Conservation (phyloP, 208 protist genomes). For the Trypanosoma grayi region DNA sequence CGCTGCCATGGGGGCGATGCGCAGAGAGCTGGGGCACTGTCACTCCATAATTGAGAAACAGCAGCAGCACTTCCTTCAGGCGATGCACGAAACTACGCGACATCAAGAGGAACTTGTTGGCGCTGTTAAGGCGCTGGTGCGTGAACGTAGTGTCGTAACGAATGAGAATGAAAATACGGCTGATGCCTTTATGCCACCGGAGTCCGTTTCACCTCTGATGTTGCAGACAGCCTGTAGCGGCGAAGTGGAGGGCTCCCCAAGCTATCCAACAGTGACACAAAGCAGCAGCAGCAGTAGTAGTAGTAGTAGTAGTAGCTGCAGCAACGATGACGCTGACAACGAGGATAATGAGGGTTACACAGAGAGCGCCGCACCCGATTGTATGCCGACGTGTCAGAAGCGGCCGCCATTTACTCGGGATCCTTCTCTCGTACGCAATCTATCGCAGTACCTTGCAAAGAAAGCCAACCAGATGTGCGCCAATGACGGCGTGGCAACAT, state of each 20-base stretch:
- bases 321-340: not conserved
- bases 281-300: too few relatives aligned
- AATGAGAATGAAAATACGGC: not conserved
- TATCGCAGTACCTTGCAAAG: constrained; percentile 1
- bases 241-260: too few relatives aligned
- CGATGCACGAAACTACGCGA: not conserved
- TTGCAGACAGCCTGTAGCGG: too few relatives aligned
- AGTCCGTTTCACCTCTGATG: not conserved
- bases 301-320: too few relatives aligned
- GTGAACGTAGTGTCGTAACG: not conserved
- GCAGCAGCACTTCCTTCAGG: not conserved
- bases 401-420: not conserved
- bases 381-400: not conserved
- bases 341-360: not conserved
- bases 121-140: not conserved
- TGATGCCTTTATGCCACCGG: not conserved
- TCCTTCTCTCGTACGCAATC: not conserved
- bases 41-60: not conserved
- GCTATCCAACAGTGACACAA: too few relatives aligned
- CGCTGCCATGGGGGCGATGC: not conserved
- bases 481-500: not conserved
- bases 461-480: not conserved
- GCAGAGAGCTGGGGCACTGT: constrained; percentile 1
- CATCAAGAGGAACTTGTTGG: constrained; percentile 5
- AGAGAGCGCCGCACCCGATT: not conserved